Evolutionary conservation across 306 rosid genomes (phyloP), one percentile per base, ranked within the genome.

Genomic region (Corylus heterophylla): DNA sequence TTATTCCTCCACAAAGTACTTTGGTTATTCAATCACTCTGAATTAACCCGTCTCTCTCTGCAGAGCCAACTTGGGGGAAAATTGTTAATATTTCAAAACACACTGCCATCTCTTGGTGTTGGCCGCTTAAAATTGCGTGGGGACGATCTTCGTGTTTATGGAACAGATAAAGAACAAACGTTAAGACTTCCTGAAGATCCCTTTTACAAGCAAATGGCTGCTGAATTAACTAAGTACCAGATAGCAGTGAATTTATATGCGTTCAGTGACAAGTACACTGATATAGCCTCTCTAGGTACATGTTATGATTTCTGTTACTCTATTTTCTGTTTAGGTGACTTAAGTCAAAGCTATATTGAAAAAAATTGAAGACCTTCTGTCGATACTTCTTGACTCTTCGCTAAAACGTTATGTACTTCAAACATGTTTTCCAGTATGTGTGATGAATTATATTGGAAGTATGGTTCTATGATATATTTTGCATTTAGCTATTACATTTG

Each of bases 201-300:
- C 71, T 91, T 93, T 81, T 96, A 96, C 89, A 96, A 96, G 89
- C 99, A 96, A 83, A 93, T 96, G 99, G 99, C 99, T 77, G 99
- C 99, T 51, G 99, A 96, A 84, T 90, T 96, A 83, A 89, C 97
- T 47, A 96, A 96, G 84, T 89, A 78, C 88, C 99, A 96, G 85
- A 96, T 96, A 80, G 92, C 93, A 70, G 91, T 85, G 59, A 86
- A 96, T 78, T 81, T 96, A 25, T 96, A 86, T 86, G 93, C 97
- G 69, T 91, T 96, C 83, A 93, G 99, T 89, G 99, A 96, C 87
- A 96, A 93, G 83, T 96, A 96, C 91, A 90, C 98, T 25, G 99
- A 96, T 87, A 88, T 96, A 77, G 99, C 98, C 54, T 91, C 99
- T 63, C 86, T 96, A 83, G 99, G 99, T 95, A 91, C 64, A 14